Percentiles rank a stretch among this genome's conserved stretches.
phyloP scores from a whole-genome alignment of 495 filamentous ascomycete genomes.

The Daldinia grandis region DNA sequence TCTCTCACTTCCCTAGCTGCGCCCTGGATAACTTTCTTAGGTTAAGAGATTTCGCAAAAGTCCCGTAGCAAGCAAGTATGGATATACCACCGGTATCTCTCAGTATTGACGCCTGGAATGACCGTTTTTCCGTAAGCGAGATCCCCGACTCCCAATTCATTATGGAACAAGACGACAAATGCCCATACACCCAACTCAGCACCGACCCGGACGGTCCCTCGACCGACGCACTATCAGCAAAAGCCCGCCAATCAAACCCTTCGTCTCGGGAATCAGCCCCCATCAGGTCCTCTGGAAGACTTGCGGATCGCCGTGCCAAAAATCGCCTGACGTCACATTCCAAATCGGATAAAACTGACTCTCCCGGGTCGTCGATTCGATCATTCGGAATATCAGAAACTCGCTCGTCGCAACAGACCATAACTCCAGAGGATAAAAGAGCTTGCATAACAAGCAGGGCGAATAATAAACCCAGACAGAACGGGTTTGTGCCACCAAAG shows the following conservation, averaged over 20 bases:
- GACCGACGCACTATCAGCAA: slow-evolving; percentile 9
- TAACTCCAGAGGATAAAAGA: slow-evolving; percentile 17
- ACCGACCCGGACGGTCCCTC: slow-evolving; percentile 14
- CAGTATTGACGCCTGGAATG: slow-evolving; percentile 22
- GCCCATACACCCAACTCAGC: slow-evolving; percentile 3
- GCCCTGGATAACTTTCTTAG: background rate
- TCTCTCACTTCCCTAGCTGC: background rate
- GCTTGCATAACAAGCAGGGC: background rate
- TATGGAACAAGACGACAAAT: slow-evolving; percentile 16
- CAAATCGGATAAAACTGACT: slow-evolving; percentile 22
- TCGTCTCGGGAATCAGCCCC: slow-evolving; percentile 2
- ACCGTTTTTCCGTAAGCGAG: slow-evolving; percentile 21
- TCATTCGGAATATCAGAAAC: slow-evolving; percentile 39
- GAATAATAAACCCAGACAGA: slow-evolving; percentile 2
- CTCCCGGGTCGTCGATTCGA: slow-evolving; percentile 27
- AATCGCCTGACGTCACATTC: slow-evolving; percentile 4
- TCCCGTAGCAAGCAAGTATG: slow-evolving; percentile 33
- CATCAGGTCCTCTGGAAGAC: background rate
- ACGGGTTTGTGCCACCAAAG: background rate
- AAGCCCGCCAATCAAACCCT: slow-evolving; percentile 1
- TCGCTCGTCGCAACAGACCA: slow-evolving; percentile 33
- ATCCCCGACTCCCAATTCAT: slow-evolving; percentile 22
- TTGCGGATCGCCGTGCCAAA: background rate
- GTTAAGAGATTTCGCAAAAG: background rate
- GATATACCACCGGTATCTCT: slow-evolving; percentile 29